Evolutionary conservation across 306 rosid species (phyloP).

Genomic region (Corylus heterophylla): DNA sequence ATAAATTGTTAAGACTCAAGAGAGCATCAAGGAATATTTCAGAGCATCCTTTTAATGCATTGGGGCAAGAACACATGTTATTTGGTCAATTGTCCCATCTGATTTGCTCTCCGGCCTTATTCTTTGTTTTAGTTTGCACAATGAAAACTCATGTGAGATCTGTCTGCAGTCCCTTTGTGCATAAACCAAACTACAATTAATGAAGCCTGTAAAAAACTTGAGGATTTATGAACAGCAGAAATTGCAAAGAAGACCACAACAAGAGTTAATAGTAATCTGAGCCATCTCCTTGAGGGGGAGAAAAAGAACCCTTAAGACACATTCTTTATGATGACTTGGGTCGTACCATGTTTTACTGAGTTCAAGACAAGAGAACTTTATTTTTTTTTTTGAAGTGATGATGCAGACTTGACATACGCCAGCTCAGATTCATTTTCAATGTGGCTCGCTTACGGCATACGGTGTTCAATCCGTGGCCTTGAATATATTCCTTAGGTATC

Average conservation of each 20-base stretch:
- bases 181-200: neutral
- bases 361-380: too few species aligned
- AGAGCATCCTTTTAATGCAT: neutral
- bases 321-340: too few species aligned
- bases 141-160: neutral
- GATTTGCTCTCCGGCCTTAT: neutral
- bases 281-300: neutral
- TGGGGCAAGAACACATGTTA: neutral
- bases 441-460: too few species aligned
- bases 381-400: too few species aligned
- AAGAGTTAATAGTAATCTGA: neutral
- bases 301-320: neutral
- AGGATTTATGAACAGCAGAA: neutral
- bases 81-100: neutral
- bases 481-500: neutral
- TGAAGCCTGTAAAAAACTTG: neutral
- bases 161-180: neutral
- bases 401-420: too few species aligned
- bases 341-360: too few species aligned
- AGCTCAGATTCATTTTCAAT: too few species aligned
- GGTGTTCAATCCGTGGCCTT: too few species aligned
- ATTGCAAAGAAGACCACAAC: neutral
- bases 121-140: neutral
- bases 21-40: slow-evolving; percentile 10
- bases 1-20: neutral